Base-by-base conservation (phyloP, 2,329 filamentous ascomycete genomes). In the Aschersonia sp. region DNA sequence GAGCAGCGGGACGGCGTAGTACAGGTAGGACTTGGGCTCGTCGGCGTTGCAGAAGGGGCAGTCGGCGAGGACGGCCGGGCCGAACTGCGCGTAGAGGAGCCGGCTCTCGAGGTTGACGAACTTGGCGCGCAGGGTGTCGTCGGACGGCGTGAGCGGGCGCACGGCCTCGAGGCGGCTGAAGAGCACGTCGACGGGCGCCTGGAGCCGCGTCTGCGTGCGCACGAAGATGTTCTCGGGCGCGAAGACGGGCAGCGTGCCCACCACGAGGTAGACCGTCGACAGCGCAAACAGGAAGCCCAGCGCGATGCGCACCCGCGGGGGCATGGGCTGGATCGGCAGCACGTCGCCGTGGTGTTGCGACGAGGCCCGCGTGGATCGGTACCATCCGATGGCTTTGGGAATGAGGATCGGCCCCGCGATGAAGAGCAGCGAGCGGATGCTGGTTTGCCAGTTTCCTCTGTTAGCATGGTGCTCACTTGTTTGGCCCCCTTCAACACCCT, bases 21-120 rank as follows among this genome's bases (percentile, higher is more conserved):
- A 76, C 45, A 94, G 73, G 68, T 88, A 95, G 41, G 76, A 78
- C 39, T 68, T 70, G 5, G 79, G 73, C 44, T 84, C 79, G 49
- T 85, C 81, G n/a, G 77, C 66, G 45, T 68, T 72, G 73, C 89
- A 95, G 68, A 94, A 95, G n/a, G 78, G 74, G 62, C 89, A 97
- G 49, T 79, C 71, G 29, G 81, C 71, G 39, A 97, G 62, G 7
- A 82, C 78, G 35, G 77, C 72, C 0, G 88, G 86, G 2, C 92
- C 92, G 64, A 80, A 94, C 50, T 84, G 80, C 46, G 94, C 73
- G 66, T 95, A 97, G 6, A 94, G 71, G 50, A 92, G 74, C 47
- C 86, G 76, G 44, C 83, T 83, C 54, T 87, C 80, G 47, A 82
- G 67, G 50, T 76, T 82, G 54, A 78, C 74, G 59, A 97, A 81